These are phyloP conservation scores for Globisporangium splendens DNA, from an alignment of 352 stramenopile genomes.

Conservation along the genomic window DNA sequence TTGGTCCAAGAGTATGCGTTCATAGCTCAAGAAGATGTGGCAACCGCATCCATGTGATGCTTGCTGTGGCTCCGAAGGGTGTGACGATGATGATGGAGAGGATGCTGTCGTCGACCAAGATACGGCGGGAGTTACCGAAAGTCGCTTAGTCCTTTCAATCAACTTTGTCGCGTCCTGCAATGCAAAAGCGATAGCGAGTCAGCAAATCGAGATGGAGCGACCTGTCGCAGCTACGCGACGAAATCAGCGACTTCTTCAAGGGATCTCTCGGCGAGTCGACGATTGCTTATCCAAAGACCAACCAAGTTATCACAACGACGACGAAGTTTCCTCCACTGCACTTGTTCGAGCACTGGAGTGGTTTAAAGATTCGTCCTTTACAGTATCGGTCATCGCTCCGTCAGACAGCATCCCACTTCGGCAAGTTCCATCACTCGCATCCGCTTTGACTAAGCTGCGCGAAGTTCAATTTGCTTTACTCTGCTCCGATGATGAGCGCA, in stretches of 20 bases:
- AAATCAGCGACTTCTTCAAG: conserved; percentile 7
- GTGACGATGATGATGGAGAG: not conserved
- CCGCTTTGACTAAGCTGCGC: conserved; percentile 9
- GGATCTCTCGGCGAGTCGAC: conserved; percentile 1
- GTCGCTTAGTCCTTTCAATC: conserved; percentile 10
- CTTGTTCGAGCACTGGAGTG: conserved; percentile 10
- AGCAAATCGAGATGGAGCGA: conserved; percentile 15
- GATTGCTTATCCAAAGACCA: conserved; percentile 10
- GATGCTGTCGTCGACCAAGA: not conserved
- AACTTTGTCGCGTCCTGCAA: conserved; percentile 7
- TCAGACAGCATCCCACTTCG: conserved; percentile 14
- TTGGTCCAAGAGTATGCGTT: conserved; percentile 18
- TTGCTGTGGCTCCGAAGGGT: not conserved
- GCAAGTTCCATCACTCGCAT: not conserved
- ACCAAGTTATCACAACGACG: not conserved
- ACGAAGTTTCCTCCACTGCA: not conserved
- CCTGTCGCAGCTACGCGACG: conserved; percentile 12
- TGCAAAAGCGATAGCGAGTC: conserved; percentile 7
- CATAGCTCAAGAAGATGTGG: conserved; percentile 13
- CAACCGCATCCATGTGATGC: not conserved
- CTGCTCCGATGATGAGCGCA: conserved; percentile 31
- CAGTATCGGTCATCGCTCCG: conserved; percentile 22
- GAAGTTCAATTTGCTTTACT: conserved; percentile 36
- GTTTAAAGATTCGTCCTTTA: conserved; percentile 15
- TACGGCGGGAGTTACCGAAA: not conserved